These are phyloP conservation scores for Kwoniella heveanensis DNA, from an alignment of 768 basidiomycete genomes.

Conservation along the genomic window DNA sequence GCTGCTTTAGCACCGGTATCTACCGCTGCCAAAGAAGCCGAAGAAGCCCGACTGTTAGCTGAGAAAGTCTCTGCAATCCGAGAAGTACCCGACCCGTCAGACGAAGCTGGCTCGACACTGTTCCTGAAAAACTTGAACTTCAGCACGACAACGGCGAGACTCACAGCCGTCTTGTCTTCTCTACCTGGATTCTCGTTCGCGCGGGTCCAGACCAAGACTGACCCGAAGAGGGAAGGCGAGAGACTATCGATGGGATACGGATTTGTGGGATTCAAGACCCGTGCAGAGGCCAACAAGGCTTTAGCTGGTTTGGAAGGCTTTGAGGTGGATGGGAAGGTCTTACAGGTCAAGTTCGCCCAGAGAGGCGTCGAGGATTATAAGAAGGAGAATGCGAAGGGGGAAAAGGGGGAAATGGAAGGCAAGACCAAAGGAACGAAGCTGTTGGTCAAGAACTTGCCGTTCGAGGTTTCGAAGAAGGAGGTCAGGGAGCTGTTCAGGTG, in stretches of 20 bases:
- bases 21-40: constrained; percentile 55
- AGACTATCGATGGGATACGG: constrained; percentile 93
- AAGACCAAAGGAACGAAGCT: constrained; percentile 83
- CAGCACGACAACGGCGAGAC: constrained; percentile 74
- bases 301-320: constrained; percentile 76
- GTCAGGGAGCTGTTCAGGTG: constrained; percentile 85
- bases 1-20: constrained; percentile 42
- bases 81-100: constrained; percentile 30
- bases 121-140: constrained; percentile 97
- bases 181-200: constrained; percentile 83
- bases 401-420: constrained; percentile 57
- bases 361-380: constrained; percentile 68
- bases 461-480: constrained; percentile 93
- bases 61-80: constrained; percentile 29
- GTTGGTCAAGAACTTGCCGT: constrained; percentile 97
- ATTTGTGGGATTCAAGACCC: constrained; percentile 84
- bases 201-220: constrained; percentile 85
- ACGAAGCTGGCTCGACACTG: constrained; percentile 71
- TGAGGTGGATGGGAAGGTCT: constrained; percentile 79
- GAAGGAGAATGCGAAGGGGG: constrained; percentile 45
- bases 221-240: constrained; percentile 70
- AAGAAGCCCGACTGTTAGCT: constrained; percentile 56
- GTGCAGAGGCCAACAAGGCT: constrained; percentile 72
- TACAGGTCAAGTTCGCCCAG: constrained; percentile 83
- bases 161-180: constrained; percentile 69